phyloP scores from a whole-genome alignment of 2,329 filamentous ascomycete species.

The Ascochyta clinopodiicola region DNA sequence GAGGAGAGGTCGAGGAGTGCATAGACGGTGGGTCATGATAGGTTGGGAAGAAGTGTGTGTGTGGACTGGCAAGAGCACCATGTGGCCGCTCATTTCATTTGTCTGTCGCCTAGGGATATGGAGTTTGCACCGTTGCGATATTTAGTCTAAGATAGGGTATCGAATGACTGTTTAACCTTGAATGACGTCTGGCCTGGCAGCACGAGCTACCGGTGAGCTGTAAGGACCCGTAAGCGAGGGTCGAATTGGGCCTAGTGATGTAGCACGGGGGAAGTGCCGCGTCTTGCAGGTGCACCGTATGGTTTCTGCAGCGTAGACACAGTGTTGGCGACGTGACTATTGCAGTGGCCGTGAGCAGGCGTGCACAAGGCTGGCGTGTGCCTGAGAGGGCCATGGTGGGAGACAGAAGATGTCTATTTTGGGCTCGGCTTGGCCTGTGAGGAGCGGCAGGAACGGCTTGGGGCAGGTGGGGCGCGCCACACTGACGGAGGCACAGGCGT shows the following conservation, averaged over 20 bases:
- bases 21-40: constrained; percentile 6
- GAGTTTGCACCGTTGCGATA: constrained; percentile 36
- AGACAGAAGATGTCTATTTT: constrained; percentile 11
- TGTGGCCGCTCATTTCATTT: constrained; percentile 19
- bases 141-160: constrained; percentile 36
- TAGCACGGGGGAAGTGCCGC: neutral
- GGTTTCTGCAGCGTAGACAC: neutral
- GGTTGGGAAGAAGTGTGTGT: constrained; percentile 4
- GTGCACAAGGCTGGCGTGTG: constrained; percentile 1
- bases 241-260: constrained; percentile 9
- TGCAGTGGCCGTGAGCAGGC: neutral
- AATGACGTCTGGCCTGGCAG: constrained; percentile 10
- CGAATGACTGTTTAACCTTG: constrained; percentile 28
- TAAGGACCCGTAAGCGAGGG: constrained; percentile 5
- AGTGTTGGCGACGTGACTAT: neutral
- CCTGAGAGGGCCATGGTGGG: neutral
- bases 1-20: constrained; percentile 2
- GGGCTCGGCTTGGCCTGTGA: constrained; percentile 16
- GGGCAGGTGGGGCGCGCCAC: constrained; percentile 19
- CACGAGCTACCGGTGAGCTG: constrained; percentile 16
- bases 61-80: constrained; percentile 12
- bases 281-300: neutral
- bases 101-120: constrained; percentile 25
- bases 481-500: no score
- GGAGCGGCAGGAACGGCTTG: constrained; percentile 27